These are phyloP conservation scores for Cornus florida DNA, from an alignment of 148 eudicot genomes.

Conservation along the genomic window DNA sequence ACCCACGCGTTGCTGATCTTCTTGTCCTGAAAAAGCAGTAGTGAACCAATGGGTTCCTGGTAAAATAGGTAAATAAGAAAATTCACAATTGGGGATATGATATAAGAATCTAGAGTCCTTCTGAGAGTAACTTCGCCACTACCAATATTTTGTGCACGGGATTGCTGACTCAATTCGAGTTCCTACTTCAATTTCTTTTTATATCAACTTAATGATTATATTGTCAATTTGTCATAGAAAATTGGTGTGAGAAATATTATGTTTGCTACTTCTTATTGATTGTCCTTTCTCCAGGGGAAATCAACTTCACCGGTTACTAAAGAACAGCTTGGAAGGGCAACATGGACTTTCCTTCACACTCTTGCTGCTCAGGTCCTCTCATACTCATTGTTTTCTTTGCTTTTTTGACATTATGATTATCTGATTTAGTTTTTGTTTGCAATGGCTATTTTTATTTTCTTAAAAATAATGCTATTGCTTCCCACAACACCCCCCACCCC, in stretches of 20 bases:
- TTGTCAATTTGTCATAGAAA: not conserved
- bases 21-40: not conserved
- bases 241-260: not conserved
- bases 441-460: not conserved
- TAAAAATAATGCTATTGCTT: too few species aligned
- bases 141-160: not conserved
- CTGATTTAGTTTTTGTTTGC: not conserved
- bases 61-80: not conserved
- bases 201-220: not conserved
- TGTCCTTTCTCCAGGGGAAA: conserved; percentile 45
- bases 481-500: too few species aligned
- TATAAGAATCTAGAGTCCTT: not conserved
- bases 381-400: conserved; percentile 7
- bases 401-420: not conserved
- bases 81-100: not conserved
- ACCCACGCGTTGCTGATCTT: not conserved
- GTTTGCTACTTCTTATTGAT: conserved; percentile 2
- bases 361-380: conserved; percentile 84
- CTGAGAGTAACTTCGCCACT: not conserved
- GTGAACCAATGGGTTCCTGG: not conserved
- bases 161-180: not conserved
- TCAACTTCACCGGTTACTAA: conserved; percentile 56
- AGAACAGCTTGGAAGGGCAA: conserved; percentile 91
- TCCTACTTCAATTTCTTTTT: not conserved
- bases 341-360: conserved; percentile 96